Conservation (phyloP, 345 rosid species). For the Litchi chinensis region DNA sequence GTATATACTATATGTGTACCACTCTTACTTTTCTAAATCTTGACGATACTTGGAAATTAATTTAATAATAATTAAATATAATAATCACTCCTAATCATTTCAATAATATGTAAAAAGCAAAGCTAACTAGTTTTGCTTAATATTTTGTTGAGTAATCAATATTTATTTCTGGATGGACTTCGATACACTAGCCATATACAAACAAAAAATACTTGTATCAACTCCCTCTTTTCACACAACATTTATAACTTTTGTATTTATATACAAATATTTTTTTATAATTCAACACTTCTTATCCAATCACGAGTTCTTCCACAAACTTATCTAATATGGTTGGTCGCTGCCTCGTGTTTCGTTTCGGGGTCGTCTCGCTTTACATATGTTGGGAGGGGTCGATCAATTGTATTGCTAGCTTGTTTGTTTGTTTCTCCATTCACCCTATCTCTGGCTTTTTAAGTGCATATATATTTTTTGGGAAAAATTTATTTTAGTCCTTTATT, state of each 20-base stretch:
- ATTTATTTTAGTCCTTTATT: too few relatives aligned
- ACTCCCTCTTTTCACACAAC: background rate
- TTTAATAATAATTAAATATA: too few relatives aligned
- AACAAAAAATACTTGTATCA: background rate
- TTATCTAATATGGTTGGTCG: slow-evolving; percentile 26
- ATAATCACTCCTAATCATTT: background rate
- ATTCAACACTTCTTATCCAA: slow-evolving; percentile 23
- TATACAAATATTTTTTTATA: background rate
- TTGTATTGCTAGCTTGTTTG: background rate
- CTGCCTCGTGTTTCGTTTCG: slow-evolving; percentile 34
- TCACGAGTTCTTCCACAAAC: slow-evolving; percentile 14
- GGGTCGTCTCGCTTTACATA: slow-evolving; percentile 11
- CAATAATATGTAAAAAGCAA: background rate
- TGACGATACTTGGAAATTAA: background rate
- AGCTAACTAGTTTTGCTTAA: background rate
- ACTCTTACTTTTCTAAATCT: background rate
- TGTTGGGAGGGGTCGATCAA: background rate
- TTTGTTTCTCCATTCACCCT: background rate
- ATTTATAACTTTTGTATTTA: background rate
- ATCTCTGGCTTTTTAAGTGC: background rate
- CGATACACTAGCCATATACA: background rate
- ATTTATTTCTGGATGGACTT: background rate
- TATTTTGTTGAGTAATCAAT: background rate
- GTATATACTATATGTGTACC: background rate
- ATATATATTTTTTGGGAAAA: too few relatives aligned